A percentile compares a stretch with the other conserved stretches of the same genome.
These are phyloP conservation scores for Parmales sp. DNA, from an alignment of 108 stramenopile genomes.

Conservation along the genomic window DNA sequence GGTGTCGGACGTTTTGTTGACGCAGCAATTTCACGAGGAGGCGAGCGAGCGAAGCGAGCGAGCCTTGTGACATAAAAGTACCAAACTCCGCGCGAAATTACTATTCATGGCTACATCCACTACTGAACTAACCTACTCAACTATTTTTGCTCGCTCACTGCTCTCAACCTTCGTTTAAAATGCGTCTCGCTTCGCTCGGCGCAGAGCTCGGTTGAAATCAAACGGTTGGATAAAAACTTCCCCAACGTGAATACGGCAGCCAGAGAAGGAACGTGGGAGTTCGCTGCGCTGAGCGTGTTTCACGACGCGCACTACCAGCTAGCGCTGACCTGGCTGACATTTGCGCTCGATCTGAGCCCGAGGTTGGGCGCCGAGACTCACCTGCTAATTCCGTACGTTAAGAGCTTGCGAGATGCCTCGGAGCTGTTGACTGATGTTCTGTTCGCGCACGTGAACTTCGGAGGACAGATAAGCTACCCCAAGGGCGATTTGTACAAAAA, in stretches of 20 bases:
- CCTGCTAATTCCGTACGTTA: background rate
- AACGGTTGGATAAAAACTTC: background rate
- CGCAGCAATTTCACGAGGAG: constrained; percentile 16
- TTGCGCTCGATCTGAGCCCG: background rate
- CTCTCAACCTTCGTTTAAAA: too few relatives aligned
- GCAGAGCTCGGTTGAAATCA: background rate
- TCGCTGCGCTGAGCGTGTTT: constrained; percentile 4
- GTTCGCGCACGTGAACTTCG: background rate
- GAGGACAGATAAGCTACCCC: background rate
- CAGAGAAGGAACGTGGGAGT: background rate
- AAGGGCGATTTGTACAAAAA: background rate
- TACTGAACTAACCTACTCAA: too few relatives aligned
- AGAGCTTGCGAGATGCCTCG: background rate
- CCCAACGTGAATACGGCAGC: background rate
- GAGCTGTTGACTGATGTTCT: background rate
- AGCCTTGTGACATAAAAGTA: constrained; percentile 18
- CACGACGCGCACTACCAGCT: background rate
- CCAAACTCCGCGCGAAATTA: constrained; percentile 1
- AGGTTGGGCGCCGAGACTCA: background rate
- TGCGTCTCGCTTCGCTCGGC: background rate
- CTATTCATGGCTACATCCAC: too few relatives aligned
- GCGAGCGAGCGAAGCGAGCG: constrained; percentile 11
- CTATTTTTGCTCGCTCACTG: too few relatives aligned
- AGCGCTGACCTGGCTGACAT: background rate
- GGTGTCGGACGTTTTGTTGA: background rate